Evolutionary conservation across 2,329 filamentous ascomycete genomes (phyloP), one percentile per base, ranked within the genome.

Genomic region (Aquanectria penicillioides): DNA sequence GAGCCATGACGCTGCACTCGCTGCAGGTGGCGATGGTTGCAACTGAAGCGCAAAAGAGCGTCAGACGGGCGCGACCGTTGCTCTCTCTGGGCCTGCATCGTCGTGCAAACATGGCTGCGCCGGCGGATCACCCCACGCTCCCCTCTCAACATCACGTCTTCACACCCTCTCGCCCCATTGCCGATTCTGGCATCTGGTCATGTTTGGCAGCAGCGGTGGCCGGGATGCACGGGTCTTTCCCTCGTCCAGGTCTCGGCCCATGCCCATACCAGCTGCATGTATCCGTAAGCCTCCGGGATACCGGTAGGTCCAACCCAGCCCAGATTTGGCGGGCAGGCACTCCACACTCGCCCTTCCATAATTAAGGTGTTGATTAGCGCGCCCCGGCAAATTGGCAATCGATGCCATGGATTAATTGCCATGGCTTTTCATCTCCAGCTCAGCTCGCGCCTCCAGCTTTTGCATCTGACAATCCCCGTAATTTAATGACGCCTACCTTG

Each of bases 301-400:
- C n/a, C n/a, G n/a, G n/a, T n/a, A 18, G 38, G 15, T 38, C 49
- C 38, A 52, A 20, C 40, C 6, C 11, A 20, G 34, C 47, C 46
- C 47, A 26, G 40, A 38, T 29, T 20, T 43, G 38, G 48, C 36
- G 26, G 36, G 26, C 48, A 40, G 6, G 13, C 22, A 29, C 49
- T 43, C 37, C 49, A 40, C 22, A 33, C 13, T 34, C 18, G 48
- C 18, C 37, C 25, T 41, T 34, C 34, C 12, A 36, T 46, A 46
- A 53, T 53, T 53, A 53, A 53, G 50, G 50, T 53, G 40, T 53
- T 29, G 22, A 22, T 29, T 53, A 53, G 50, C 50, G 50, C 40
- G 38, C 50, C n/a, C 28, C 50, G 50, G 29, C 17, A 31, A 23
- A 25, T 46, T 53, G 50, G 40, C 50, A 53, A 53, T 37, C 29